Conservation (phyloP, 768 basidiomycete genomes). For the Pisolithus microcarpus region DNA sequence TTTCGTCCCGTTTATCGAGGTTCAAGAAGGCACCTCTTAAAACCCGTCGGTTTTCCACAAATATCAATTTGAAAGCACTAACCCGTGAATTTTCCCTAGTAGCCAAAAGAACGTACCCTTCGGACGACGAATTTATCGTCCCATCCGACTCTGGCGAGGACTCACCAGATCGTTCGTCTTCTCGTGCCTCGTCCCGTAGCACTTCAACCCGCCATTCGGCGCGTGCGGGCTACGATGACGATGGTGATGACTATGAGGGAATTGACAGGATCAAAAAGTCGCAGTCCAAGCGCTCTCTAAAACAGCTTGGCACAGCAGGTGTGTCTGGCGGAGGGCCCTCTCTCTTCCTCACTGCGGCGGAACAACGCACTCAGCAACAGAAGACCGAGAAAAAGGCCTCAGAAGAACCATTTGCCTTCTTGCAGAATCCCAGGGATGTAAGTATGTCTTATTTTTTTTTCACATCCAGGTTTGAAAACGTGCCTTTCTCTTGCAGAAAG, state of each 20-base stretch:
- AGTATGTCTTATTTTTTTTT: conserved; percentile 14
- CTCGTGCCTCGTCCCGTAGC: conserved; percentile 43
- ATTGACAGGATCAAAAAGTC: conserved; percentile 31
- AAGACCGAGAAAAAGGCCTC: conserved; percentile 77
- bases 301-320: conserved; percentile 23
- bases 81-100: neutral
- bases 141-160: conserved; percentile 60
- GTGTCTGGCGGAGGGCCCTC: conserved; percentile 26
- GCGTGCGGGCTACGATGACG: conserved; percentile 28
- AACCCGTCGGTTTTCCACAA: conserved; percentile 32
- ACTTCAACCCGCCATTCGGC: conserved; percentile 28
- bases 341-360: conserved; percentile 76
- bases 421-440: conserved; percentile 67
- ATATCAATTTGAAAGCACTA: neutral
- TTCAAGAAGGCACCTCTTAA: conserved; percentile 62
- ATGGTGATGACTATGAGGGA: conserved; percentile 37
- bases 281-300: conserved; percentile 27
- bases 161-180: conserved; percentile 39
- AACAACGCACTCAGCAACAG: conserved; percentile 63
- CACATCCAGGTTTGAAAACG: neutral
- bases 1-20: conserved; percentile 52
- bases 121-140: conserved; percentile 69
- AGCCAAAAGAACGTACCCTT: conserved; percentile 37
- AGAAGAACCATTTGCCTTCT: conserved; percentile 73
- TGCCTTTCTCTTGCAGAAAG: conserved; percentile 47